Conservation (phyloP, 1,139 yeast genomes). For the Geotrichum reessii region DNA sequence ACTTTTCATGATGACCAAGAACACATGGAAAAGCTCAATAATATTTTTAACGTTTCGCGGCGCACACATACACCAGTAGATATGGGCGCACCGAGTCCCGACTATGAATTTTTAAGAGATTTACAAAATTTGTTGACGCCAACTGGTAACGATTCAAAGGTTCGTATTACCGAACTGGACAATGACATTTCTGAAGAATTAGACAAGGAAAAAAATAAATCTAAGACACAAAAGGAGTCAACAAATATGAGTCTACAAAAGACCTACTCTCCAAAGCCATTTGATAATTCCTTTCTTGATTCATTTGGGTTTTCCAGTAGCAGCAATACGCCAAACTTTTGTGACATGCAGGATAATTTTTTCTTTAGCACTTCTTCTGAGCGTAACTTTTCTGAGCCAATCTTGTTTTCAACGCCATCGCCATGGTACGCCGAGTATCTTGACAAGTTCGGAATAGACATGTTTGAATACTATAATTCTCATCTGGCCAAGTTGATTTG, state of each 20-base stretch:
- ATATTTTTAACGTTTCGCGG: neutral
- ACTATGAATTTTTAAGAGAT: neutral
- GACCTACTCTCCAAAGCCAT: neutral
- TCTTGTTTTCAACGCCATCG: slow-evolving; percentile 12
- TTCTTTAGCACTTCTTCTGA: neutral
- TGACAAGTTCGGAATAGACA: slow-evolving; percentile 42
- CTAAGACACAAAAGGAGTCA: neutral
- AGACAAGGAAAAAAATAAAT: neutral
- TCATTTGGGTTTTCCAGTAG: neutral
- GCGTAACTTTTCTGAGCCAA: neutral
- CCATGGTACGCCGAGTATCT: slow-evolving; percentile 29
- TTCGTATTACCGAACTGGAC: neutral
- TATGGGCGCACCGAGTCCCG: neutral
- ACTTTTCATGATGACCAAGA: neutral
- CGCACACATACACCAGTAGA: neutral
- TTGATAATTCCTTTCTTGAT: neutral
- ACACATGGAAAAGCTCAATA: neutral
- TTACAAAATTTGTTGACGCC: neutral
- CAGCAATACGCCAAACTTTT: neutral
- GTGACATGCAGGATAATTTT: neutral
- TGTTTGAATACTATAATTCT: slow-evolving; percentile 63
- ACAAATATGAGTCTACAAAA: neutral
- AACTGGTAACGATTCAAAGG: neutral
- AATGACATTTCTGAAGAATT: neutral
- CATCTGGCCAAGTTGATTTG: slow-evolving; percentile 54